phyloP scores from a whole-genome alignment of 2,329 filamentous ascomycete species.

The Neofusicoccum cordaticola region DNA sequence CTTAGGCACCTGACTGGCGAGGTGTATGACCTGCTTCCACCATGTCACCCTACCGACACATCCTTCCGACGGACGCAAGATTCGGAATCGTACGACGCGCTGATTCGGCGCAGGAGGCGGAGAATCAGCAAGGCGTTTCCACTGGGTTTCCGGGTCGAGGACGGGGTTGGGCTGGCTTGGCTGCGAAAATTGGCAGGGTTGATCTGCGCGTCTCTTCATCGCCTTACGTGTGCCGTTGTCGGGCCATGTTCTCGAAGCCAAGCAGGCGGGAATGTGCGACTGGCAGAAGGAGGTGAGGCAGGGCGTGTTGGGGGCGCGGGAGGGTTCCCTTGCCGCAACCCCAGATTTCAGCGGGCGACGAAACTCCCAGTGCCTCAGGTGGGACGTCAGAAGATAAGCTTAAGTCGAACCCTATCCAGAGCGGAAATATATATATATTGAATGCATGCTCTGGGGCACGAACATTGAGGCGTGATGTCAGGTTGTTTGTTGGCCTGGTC shows the following conservation, averaged over 20 bases:
- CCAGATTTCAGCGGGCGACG: constrained; percentile 1
- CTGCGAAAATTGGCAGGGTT: neutral
- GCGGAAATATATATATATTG: neutral
- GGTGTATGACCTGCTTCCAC: constrained; percentile 11
- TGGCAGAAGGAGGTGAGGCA: neutral
- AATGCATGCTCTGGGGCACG: neutral
- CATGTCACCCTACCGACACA: constrained; percentile 11
- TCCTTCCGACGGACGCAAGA: constrained; percentile 4
- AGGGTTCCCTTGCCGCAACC: constrained; percentile 2
- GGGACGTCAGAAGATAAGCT: neutral
- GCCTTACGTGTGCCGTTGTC: neutral
- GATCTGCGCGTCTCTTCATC: neutral
- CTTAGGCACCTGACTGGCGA: constrained; percentile 9
- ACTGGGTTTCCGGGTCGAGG: neutral
- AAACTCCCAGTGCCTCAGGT: constrained; percentile 4
- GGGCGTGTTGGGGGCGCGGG: neutral
- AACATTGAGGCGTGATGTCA: neutral
- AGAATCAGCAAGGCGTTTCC: neutral
- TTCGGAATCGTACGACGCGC: constrained; percentile 7
- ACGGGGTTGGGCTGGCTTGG: neutral
- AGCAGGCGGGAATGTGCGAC: neutral
- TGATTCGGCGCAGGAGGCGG: neutral
- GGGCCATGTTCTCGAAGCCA: neutral
- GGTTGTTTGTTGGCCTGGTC: neutral
- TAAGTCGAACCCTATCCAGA: neutral